Conservation (phyloP, 2,329 filamentous ascomycete genomes). For the Aspergillus sp. region DNA sequence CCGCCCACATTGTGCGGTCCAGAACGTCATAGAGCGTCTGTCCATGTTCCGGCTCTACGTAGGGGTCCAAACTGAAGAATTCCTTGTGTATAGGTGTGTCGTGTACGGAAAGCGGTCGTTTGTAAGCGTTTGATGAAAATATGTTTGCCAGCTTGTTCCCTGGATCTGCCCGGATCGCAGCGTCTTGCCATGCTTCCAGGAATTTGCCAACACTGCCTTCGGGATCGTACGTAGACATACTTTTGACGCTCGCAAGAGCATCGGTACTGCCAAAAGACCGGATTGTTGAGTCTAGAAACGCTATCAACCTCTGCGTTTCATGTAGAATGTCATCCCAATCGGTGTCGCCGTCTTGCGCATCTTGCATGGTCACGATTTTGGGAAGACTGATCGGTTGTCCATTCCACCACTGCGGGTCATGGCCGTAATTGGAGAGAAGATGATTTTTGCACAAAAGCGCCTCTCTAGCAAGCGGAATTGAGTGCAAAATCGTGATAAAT, state of each 20-base stretch:
- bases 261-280: conserved; percentile 53
- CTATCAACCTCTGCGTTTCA: conserved; percentile 54
- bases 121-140: conserved; percentile 41
- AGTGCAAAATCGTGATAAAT: conserved; percentile 54
- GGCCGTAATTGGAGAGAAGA: conserved; percentile 44
- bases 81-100: conserved; percentile 27
- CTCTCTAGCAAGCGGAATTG: conserved; percentile 52
- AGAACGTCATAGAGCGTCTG: conserved; percentile 48
- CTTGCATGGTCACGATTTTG: conserved; percentile 42
- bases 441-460: conserved; percentile 45
- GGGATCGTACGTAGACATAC: conserved; percentile 23
- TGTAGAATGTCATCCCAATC: conserved; percentile 43
- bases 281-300: conserved; percentile 50
- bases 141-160: conserved; percentile 36
- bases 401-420: conserved; percentile 55
- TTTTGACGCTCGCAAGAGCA: conserved; percentile 40
- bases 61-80: conserved; percentile 33
- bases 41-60: conserved; percentile 29
- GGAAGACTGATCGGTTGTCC: conserved; percentile 45
- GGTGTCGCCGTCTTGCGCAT: conserved; percentile 23
- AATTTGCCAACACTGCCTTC: conserved; percentile 38
- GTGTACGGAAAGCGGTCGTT: conserved; percentile 21
- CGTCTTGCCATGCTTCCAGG: conserved; percentile 42
- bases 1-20: conserved; percentile 44
- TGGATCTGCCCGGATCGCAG: conserved; percentile 36